Base-by-base conservation (phyloP, 371 early-diverging fungal species). In the Sporodiniella umbellata region DNA sequence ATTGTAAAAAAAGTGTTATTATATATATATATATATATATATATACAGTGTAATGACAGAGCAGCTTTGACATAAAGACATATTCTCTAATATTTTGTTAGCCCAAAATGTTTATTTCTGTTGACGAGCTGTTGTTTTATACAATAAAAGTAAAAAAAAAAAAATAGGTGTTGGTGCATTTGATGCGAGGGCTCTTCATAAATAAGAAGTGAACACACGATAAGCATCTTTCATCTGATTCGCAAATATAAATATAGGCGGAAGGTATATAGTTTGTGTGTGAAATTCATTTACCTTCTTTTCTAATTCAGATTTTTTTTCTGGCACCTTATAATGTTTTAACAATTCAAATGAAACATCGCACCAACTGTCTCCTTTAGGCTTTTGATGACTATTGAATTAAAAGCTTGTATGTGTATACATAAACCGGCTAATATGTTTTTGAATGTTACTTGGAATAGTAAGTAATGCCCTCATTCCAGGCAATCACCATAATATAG, bases 401-500 rank as follows among this genome's bases (percentile, higher is more conserved):
- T 3, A 22, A 33, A 33, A 28, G 23, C 12, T 30, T 10, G 30
- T 7, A 28, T 28, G n/a, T n/a, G n/a, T n/a, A n/a, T n/a, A n/a
- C n/a, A n/a, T n/a, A n/a, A n/a, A n/a, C n/a, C n/a, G n/a, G n/a
- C n/a, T n/a, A n/a, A n/a, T 18, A n/a, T 17, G 15, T 45, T 33
- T 46, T 33, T 18, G 8, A 28, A 3, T 12, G 4, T 24, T 33
- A 45, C 45, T 15, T 8, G 19, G 11, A 25, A 10, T 17, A 30
- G 12, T 7, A 26, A 21, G 18, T 30, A 15, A 23, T 35, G 21
- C 30, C 47, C 38, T 60, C 51, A 31, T 60, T 60, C 60, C 60
- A 60, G 19, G 51, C 39, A 22, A 60, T 38, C 1, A 54, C 60
- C 12, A 60, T 42, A 35, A 60, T 42, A 28, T 60, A 60, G 42